Base-by-base conservation (phyloP, 345 rosid species). In the Citropsis articulata region DNA sequence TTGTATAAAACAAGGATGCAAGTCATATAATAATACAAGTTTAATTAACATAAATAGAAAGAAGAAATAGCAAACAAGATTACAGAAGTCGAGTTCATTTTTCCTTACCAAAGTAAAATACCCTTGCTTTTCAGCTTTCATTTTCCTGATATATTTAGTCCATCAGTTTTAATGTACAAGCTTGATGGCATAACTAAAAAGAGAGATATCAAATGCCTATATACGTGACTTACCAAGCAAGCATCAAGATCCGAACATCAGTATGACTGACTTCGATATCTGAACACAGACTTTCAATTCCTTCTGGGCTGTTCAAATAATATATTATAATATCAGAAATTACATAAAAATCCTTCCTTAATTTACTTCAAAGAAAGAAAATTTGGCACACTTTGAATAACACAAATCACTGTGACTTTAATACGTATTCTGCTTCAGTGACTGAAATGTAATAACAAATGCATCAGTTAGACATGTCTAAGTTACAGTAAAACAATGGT, bases 71-170 rank as follows among this genome's bases (percentile, higher is more conserved):
- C 8, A 69, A 53, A 55, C 4, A 80, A 74, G 7, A 16, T 35
- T 2, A 28, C 7, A 72, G 28, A 63, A 25, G 71, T 69, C 33
- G 24, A 75, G 57, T 30, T 42, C 63, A 65, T 75, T 73, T 68
- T 59, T 70, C 59, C 90, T 89, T 86, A 93, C 98, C 91, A 89
- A 77, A 50, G 97, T 96, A 77, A 96, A 96, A 87, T 96, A 96
- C 75, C 97, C 99, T 73, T 94, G 99, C 84, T 90, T 96, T 87
- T 94, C 98, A 60, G 97, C 86, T 86, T 90, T 92, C 99, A 96
- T 94, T 83, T 92, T 96, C 99, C 99, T 96, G 91, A 31, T 0
- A 82, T 8, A 45, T 28, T 24, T 21, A 78, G 70, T 61, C 28
- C 78, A 25, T 67, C 66, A 72, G 56, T 76, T 75, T 68, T 74